Evolutionary conservation across 495 filamentous ascomycete genomes (phyloP), one percentile per base, ranked within the genome.

Genomic region (Annulohypoxylon moriforme): DNA sequence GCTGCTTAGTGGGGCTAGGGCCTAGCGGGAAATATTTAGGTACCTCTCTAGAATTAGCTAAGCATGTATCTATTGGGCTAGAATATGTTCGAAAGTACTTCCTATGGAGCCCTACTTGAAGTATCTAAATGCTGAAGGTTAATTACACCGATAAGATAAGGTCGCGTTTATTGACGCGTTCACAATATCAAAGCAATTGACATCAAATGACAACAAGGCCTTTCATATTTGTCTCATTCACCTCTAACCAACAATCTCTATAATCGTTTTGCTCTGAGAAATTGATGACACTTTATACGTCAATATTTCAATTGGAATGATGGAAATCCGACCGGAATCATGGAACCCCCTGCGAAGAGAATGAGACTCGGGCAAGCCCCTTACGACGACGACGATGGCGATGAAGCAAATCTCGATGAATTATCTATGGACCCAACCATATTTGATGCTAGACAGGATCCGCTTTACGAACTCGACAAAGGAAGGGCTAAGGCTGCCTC

Each of bases 291-390:
- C 13, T 8, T 33, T 25, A 0, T 38, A 38, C 1, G 18, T 27
- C 60, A n/a, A 9, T 27, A 16, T 4, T 14, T 50, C 36, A 42
- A 50, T 0, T 55, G 29, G 4, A 46, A 42, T 33, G 31, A 73
- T 73, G 64, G 57, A 67, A 50, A 59, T 4, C 11, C 50, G 47
- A 34, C 52, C 18, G 14, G 14, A 60, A 47, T 56, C 59, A 91
- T 91, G 87, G 87, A 91, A 60, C 84, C 79, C 46, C 86, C 86
- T 20, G 55, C 77, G 11, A 93, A 94, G 72, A 83, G 87, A 72
- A 80, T 81, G 38, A 85, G 86, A 67, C 71, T 89, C 29, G 81
- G 80, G 60, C 64, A 80, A 11, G 69, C 76, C 22, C 76, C 75
- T 34, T 78, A 76, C 52, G 68, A 77, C 42, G 65, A 70, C 38